phyloP scores from a whole-genome alignment of 805 yeast species.

The Zygotorulaspora florentina region DNA sequence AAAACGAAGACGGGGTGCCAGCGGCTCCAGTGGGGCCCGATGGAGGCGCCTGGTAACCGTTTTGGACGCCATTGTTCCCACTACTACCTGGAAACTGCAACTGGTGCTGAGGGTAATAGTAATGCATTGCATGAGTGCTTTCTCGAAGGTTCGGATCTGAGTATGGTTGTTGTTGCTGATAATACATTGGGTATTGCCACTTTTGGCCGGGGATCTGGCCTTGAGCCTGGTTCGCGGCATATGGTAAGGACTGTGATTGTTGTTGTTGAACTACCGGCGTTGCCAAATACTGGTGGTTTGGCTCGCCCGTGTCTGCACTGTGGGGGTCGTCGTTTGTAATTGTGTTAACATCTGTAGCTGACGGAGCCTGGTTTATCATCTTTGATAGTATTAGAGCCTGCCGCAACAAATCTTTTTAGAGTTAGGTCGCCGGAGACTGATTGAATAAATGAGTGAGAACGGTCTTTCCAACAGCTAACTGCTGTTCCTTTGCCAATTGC shows the following conservation, averaged over 20 bases:
- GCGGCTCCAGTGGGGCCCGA: not conserved
- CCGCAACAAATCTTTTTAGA: no score
- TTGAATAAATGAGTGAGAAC: no score
- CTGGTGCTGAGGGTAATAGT: constrained; percentile 3
- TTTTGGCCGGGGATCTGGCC: constrained; percentile 2
- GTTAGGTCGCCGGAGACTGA: no score
- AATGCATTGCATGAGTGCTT: not conserved
- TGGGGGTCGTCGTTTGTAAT: not conserved
- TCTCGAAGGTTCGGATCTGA: not conserved
- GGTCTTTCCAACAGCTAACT: no score
- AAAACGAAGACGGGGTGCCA: constrained; percentile 5
- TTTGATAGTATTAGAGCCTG: no score
- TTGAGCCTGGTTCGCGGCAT: not conserved
- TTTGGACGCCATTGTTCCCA: not conserved
- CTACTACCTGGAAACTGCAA: not conserved
- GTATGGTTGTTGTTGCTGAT: constrained; percentile 12
- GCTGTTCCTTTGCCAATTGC: no score
- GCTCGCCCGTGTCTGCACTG: constrained; percentile 1
- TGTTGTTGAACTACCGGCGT: constrained; percentile 1
- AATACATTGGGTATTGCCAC: constrained; percentile 12
- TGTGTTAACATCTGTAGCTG: no score
- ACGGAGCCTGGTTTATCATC: no score
- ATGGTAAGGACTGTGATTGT: constrained; percentile 2
- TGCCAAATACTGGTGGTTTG: constrained; percentile 5
- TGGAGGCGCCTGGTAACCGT: not conserved